Evolutionary conservation across 2,329 filamentous ascomycete species (phyloP).

Genomic region (Sarocladiaceae sp.): DNA sequence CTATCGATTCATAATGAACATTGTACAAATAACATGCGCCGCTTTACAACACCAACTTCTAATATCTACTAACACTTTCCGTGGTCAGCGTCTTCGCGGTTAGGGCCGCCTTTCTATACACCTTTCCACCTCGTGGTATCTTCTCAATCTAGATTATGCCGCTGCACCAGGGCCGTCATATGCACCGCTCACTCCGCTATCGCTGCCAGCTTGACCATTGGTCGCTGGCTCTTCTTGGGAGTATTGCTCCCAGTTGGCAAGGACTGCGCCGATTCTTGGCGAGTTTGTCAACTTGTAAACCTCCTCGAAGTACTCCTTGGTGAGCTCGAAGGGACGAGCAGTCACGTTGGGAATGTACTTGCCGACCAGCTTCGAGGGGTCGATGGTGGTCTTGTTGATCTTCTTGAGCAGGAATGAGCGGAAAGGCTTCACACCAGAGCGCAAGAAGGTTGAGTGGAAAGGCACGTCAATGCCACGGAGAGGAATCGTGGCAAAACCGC

Average conservation of each 20-base stretch:
- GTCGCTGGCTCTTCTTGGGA: constrained; percentile 41
- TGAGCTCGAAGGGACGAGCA: constrained; percentile 89
- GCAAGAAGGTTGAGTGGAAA: constrained; percentile 98
- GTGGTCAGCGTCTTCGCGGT: neutral
- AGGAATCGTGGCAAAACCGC: constrained; percentile 94
- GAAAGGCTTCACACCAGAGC: constrained; percentile 98
- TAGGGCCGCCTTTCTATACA: neutral
- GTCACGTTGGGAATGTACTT: constrained; percentile 99
- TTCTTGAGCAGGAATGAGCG: constrained; percentile 98
- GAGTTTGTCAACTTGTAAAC: constrained; percentile 92
- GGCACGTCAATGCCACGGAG: constrained; percentile 97
- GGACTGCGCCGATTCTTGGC: constrained; percentile 68
- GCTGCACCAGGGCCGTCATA: constrained; percentile 39
- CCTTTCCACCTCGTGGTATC: neutral
- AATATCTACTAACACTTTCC: neutral
- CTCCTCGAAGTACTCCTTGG: constrained; percentile 99
- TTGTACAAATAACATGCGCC: constrained; percentile 10
- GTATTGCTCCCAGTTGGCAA: constrained; percentile 85
- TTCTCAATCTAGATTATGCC: constrained; percentile 23
- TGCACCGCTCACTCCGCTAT: constrained; percentile 34
- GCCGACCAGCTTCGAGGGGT: constrained; percentile 91
- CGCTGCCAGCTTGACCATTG: constrained; percentile 29
- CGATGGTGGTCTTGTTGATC: constrained; percentile 98
- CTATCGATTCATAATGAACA: constrained; percentile 11
- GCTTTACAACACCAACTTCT: constrained; percentile 8